These are phyloP conservation scores for Amylocarpus encephaloides DNA, from an alignment of 2,329 filamentous ascomycete genomes.

Conservation along the genomic window DNA sequence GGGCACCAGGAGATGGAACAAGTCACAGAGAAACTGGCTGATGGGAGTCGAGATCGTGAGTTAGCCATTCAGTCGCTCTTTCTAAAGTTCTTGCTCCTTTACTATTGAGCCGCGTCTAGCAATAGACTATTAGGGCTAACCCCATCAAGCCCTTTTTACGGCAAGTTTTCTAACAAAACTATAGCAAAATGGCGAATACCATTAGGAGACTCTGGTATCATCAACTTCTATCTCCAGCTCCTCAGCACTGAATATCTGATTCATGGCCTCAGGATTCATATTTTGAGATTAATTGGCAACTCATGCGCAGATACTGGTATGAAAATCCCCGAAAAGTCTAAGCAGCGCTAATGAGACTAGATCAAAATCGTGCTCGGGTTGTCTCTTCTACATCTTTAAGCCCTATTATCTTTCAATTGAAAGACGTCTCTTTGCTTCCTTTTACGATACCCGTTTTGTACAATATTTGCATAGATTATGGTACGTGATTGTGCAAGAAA, in stretches of 20 bases:
- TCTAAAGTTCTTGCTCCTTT: background rate
- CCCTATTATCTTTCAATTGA: conserved; percentile 43
- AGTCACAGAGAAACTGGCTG: conserved; percentile 46
- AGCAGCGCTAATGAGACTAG: conserved; percentile 29
- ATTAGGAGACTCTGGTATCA: conserved; percentile 50
- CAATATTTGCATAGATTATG: conserved; percentile 58
- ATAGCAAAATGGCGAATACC: conserved; percentile 51
- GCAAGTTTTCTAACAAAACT: conserved; percentile 13
- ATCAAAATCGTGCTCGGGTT: conserved; percentile 53
- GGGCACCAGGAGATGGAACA: conserved; percentile 38
- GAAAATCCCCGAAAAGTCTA: conserved; percentile 1
- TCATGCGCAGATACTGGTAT: conserved; percentile 54
- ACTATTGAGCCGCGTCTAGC: background rate
- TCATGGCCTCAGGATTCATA: conserved; percentile 44
- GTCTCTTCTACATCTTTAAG: conserved; percentile 43
- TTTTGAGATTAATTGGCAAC: conserved; percentile 54
- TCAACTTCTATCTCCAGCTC: conserved; percentile 49
- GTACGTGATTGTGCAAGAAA: conserved; percentile 34
- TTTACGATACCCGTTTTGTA: conserved; percentile 55
- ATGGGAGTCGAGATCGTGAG: conserved; percentile 51
- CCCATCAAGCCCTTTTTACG: background rate
- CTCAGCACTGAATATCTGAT: conserved; percentile 36
- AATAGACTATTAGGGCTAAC: background rate
- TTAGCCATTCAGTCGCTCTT: conserved; percentile 2
- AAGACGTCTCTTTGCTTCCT: conserved; percentile 41